Evolutionary conservation across 371 early-diverging fungal species (phyloP), one percentile per base, ranked within the genome.

Genomic region (Lichtheimia corymbifera): DNA sequence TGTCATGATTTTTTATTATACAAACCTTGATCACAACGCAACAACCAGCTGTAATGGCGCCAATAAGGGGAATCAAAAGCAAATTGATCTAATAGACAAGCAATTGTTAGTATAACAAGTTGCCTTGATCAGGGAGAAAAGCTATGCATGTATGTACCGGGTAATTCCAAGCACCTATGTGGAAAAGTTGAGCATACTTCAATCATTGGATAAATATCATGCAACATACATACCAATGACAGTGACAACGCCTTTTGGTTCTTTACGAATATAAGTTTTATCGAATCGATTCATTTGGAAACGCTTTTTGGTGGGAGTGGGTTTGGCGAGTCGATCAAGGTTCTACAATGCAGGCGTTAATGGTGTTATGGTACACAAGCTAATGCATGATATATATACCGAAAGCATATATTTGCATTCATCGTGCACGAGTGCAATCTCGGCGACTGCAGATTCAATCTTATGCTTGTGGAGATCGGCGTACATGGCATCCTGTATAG

Each of bases 21-120:
- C 35, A 35, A 6, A 76, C 80, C 73, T 97, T 97, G 45, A 95
- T 42, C 9, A 93, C 70, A 45, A 84, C 91, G 15, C 89, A 88
- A 79, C 93, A 93, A 40, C 98, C 98, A 9, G 94, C 94, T 17
- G 94, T 96, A 64, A 98, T 86, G 5, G 97, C 97, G 30, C 93
- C 92, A 4, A 91, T 80, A 11, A 93, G 73, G 12, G 98, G 97
- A 22, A 79, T 62, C 27, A 95, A 61, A 7, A 83, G 47, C 35
- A 96, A 75, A 44, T 87, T 79, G 55, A 79, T 50, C 79, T 78
- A 74, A 35, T 40, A 14, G 13, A 53, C 24, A 28, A 27, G 17
- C 18, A 42, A 30, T 4, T 50, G 17, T 28, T 11, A 15, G 25
- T 35, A 35, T 35, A 35, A 35, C 35, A 35, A 22, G 11, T 9